Evolutionary conservation across 352 stramenopile genomes (phyloP), one percentile per base, ranked within the genome.

Genomic region (Pythium phragmitis): DNA sequence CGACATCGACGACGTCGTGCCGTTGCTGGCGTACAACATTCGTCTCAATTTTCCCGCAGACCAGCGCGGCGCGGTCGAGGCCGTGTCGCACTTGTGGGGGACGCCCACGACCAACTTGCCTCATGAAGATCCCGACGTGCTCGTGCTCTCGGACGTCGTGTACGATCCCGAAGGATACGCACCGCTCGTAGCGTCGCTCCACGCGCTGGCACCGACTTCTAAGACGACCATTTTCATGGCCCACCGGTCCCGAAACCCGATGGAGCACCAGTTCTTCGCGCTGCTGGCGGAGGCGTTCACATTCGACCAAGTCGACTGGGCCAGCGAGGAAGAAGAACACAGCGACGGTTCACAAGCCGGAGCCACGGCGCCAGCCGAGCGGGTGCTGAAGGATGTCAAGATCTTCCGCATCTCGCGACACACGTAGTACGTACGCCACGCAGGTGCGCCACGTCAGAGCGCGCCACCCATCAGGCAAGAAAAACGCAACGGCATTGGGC

Each of bases 191-290:
- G 58, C 69, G 42, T 91, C 82, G 53, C 70, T 93, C 1, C 47
- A 72, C 19, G 60, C 73, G 13, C 65, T 93, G 7, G 71, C 79
- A 6, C 63, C 28, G 17, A 65, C 67, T 0, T 50, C 72, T 0
- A 30, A 69, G 28, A 90, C 81, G 19, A 69, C 74, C 1, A 78
- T 92, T 28, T 70, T 92, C 51, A 92, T 94, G 82, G 80, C 82
- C 13, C 81, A 94, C 60, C 74, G 83, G 41, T 92, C 82, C 45
- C 73, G 85, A 19, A 89, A 94, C 68, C 82, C 85, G 2, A 88
- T 87, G 77, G 85, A 94, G 61, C 75, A 92, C 46, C 69, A 92
- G 54, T 92, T 94, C 63, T 94, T 94, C 72, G 72, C 85, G 36
- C 59, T 87, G 43, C 58, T 93, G 28, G 72, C 64, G 11, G 45